These are phyloP conservation scores for Zoysia japonica DNA, from an alignment of 176 grass and related monocot species.

Conservation along the genomic window DNA sequence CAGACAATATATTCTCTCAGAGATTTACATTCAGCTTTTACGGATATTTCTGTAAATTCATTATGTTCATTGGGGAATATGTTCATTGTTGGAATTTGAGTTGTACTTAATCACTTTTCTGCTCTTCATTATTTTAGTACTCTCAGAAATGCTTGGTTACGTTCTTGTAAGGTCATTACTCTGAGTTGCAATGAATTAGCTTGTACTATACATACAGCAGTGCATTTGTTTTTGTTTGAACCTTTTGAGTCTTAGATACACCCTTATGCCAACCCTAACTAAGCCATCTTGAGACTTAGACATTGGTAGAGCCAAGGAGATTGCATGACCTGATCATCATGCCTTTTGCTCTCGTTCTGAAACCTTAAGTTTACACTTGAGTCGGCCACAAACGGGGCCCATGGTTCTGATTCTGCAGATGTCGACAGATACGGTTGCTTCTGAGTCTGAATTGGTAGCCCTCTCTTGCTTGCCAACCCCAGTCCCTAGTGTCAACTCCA, in stretches of 20 bases:
- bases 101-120: not conserved
- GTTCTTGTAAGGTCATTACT: constrained; percentile 3
- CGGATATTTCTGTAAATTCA: constrained; percentile 5
- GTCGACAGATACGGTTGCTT: constrained; percentile 49
- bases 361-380: constrained; percentile 49
- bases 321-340: constrained; percentile 60
- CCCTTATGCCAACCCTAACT: constrained; percentile 25
- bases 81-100: not conserved
- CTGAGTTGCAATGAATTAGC: constrained; percentile 17
- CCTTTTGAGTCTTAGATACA: constrained; percentile 13
- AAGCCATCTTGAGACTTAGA: constrained; percentile 56
- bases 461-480: constrained; percentile 54
- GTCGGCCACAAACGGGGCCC: not conserved
- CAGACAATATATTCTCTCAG: constrained; percentile 16
- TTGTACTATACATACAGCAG: constrained; percentile 44
- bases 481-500: constrained; percentile 72
- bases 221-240: constrained; percentile 22
- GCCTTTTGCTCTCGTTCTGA: constrained; percentile 58
- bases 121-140: not conserved
- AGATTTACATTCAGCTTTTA: constrained; percentile 25
- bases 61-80: not conserved
- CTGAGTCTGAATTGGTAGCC: constrained; percentile 52
- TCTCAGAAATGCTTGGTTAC: not conserved
- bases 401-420: constrained; percentile 48
- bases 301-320: constrained; percentile 65